These are phyloP conservation scores for Wilhelminamyces savonicus DNA, from an alignment of 805 yeast genomes.

Conservation along the genomic window DNA sequence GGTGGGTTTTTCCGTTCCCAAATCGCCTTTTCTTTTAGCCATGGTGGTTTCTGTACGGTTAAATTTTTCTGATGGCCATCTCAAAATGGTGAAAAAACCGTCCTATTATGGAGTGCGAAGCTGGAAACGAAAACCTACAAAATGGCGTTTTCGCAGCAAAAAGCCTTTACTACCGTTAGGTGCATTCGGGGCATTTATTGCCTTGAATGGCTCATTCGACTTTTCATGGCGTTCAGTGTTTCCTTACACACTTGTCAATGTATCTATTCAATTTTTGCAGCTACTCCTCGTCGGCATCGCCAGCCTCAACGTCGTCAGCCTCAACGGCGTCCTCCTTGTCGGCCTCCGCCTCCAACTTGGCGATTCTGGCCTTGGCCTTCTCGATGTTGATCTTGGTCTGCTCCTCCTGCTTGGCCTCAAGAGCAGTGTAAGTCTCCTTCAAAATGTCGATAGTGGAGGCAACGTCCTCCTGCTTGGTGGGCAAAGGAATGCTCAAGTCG, in stretches of 20 bases:
- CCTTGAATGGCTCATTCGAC: too few species aligned
- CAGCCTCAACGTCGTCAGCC: constrained; percentile 34
- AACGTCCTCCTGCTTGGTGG: constrained; percentile 69
- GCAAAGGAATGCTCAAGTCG: constrained; percentile 71
- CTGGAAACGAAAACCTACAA: too few species aligned
- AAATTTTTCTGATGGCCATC: too few species aligned
- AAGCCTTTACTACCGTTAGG: too few species aligned
- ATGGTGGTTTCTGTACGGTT: not conserved
- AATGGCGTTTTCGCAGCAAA: too few species aligned
- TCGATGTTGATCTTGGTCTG: constrained; percentile 72
- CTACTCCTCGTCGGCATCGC: not conserved
- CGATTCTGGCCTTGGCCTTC: constrained; percentile 71
- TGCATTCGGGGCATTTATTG: too few species aligned
- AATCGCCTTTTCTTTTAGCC: constrained; percentile 19
- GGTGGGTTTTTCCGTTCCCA: constrained; percentile 12
- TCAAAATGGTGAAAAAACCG: too few species aligned
- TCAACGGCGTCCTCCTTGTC: constrained; percentile 20
- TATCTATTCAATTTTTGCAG: too few species aligned
- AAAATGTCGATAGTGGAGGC: constrained; percentile 58
- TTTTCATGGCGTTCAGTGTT: too few species aligned
- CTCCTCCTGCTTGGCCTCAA: constrained; percentile 67
- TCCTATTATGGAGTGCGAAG: too few species aligned
- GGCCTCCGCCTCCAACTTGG: constrained; percentile 52
- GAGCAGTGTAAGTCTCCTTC: constrained; percentile 65
- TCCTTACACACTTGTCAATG: too few species aligned